These are phyloP conservation scores for Rhizophagus sp. DNA, from an alignment of 192 early-diverging fungal genomes.

Conservation along the genomic window DNA sequence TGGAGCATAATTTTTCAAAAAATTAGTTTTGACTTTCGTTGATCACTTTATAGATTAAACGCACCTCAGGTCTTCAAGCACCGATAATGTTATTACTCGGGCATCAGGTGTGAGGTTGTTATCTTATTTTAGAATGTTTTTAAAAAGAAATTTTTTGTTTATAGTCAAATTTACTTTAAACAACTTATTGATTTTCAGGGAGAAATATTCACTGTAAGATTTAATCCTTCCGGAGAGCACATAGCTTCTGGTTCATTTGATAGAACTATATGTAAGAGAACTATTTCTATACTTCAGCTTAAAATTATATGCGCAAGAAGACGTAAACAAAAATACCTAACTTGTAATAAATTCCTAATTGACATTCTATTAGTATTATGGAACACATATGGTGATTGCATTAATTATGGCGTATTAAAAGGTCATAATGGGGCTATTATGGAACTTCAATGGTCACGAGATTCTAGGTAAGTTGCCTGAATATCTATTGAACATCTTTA, in stretches of 20 bases:
- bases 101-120: constrained; percentile 53
- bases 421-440: constrained; percentile 85
- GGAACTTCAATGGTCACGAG: constrained; percentile 90
- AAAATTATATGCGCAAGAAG: not conserved
- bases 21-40: not conserved
- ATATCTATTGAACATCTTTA: not conserved
- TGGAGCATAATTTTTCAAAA: too few species aligned
- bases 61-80: constrained; percentile 75
- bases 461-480: constrained; percentile 54
- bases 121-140: constrained; percentile 12
- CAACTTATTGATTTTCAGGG: constrained; percentile 46
- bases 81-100: constrained; percentile 89
- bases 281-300: not conserved
- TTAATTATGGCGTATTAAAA: constrained; percentile 84
- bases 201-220: constrained; percentile 82
- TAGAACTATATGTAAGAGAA: constrained; percentile 71
- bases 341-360: not conserved
- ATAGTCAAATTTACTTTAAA: constrained; percentile 36
- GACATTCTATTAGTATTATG: constrained; percentile 68
- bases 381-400: constrained; percentile 90
- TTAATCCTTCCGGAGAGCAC: constrained; percentile 81
- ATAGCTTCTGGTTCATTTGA: constrained; percentile 85
- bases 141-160: not conserved
- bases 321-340: too few species aligned
- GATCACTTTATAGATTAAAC: constrained; percentile 28